Percentiles rank a stretch among this genome's conserved stretches.
These are phyloP conservation scores for Verbena officinalis DNA, from an alignment of 257 asterid species.

Conservation along the genomic window DNA sequence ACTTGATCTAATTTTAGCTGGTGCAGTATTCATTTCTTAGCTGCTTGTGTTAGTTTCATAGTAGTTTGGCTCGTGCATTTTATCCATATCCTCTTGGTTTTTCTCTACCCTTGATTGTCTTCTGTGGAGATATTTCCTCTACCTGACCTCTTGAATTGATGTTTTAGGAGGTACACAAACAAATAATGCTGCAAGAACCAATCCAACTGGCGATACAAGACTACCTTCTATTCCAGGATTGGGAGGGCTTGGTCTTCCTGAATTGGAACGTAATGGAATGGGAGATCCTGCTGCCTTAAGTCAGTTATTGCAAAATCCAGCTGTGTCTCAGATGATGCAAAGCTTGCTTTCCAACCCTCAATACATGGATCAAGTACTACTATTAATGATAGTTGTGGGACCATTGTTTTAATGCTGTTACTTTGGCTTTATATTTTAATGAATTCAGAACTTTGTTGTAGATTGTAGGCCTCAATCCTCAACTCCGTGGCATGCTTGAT, in stretches of 20 bases:
- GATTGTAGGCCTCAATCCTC: constrained; percentile 51
- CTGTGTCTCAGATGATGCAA: constrained; percentile 59
- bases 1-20: neutral
- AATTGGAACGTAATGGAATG: constrained; percentile 37
- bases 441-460: constrained; percentile 31
- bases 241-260: constrained; percentile 58
- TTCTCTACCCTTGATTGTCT: constrained; percentile 12
- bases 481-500: constrained; percentile 51
- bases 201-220: constrained; percentile 45
- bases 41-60: constrained; percentile 1
- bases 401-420: neutral
- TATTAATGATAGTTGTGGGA: neutral
- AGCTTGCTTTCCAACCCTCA: constrained; percentile 62
- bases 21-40: constrained; percentile 1
- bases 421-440: constrained; percentile 10
- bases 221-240: constrained; percentile 45
- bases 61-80: constrained; percentile 1
- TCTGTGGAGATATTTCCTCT: neutral
- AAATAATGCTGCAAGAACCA: constrained; percentile 46
- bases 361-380: constrained; percentile 51
- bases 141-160: constrained; percentile 12
- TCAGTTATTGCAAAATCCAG: constrained; percentile 59
- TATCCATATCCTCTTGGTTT: constrained; percentile 13
- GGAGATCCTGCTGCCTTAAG: constrained; percentile 41
- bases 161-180: constrained; percentile 44